phyloP scores from a whole-genome alignment of 371 early-diverging fungal genomes.

The Capillidium heterosporum region DNA sequence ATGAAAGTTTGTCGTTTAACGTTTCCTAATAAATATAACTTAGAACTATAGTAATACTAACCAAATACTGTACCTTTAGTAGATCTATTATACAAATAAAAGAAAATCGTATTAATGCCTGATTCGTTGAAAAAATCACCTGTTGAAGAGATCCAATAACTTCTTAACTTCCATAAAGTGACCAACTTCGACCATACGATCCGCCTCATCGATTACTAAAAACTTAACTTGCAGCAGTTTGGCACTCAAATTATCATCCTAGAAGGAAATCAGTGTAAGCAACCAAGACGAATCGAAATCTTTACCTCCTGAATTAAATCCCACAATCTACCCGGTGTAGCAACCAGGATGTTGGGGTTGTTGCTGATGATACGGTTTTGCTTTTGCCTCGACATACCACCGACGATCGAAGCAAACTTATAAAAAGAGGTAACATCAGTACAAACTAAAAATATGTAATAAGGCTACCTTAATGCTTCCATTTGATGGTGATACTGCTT shows the following conservation, averaged over 20 bases:
- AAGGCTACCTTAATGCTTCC: slow-evolving; percentile 20
- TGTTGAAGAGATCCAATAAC: slow-evolving; percentile 29
- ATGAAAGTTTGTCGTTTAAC: slow-evolving; percentile 64
- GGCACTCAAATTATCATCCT: slow-evolving; percentile 30
- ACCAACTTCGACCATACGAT: slow-evolving; percentile 86
- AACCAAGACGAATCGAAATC: slow-evolving; percentile 4
- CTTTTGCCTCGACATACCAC: slow-evolving; percentile 86
- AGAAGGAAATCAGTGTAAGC: neutral
- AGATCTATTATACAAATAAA: no score
- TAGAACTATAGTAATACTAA: slow-evolving; percentile 1
- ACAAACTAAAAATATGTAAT: no score
- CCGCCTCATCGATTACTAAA: slow-evolving; percentile 95
- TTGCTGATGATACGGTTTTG: slow-evolving; percentile 56
- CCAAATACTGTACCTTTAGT: no score
- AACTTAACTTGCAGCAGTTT: slow-evolving; percentile 33
- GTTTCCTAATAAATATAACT: slow-evolving; percentile 7
- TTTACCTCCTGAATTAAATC: slow-evolving; percentile 62
- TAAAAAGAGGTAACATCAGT: no score
- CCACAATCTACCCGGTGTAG: slow-evolving; percentile 95
- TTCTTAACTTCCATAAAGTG: slow-evolving; percentile 64
- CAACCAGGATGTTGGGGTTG: slow-evolving; percentile 76
- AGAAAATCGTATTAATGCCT: no score
- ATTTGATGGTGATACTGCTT: slow-evolving; percentile 32
- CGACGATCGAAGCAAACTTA: slow-evolving; percentile 55
- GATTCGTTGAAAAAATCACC: neutral